A percentile compares a stretch with the other conserved stretches of the same genome.
Conservation (phyloP, 768 basidiomycete genomes). For the Panellus pusillus region DNA sequence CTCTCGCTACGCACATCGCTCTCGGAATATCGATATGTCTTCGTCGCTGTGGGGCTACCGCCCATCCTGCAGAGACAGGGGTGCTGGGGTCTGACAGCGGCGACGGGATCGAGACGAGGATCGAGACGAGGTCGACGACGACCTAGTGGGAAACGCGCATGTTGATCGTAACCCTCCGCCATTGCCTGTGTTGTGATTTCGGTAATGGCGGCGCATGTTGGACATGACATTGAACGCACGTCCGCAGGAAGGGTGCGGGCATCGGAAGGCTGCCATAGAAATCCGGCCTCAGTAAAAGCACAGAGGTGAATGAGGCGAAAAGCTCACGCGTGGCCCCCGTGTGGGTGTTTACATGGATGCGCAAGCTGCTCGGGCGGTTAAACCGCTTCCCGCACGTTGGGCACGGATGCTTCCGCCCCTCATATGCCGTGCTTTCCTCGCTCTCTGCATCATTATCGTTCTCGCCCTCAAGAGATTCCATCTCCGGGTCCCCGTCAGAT, state of each 20-base stretch:
- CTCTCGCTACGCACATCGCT: too few species aligned
- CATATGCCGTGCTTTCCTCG: background rate
- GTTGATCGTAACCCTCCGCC: too few species aligned
- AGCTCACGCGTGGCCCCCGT: conserved; percentile 65
- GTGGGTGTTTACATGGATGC: conserved; percentile 67
- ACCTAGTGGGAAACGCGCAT: too few species aligned
- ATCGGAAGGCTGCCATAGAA: background rate
- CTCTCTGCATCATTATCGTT: background rate
- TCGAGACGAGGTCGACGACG: too few species aligned
- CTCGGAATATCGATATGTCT: too few species aligned
- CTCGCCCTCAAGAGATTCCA: background rate
- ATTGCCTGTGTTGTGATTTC: background rate
- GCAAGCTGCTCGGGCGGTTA: conserved; percentile 65
- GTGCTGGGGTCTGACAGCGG: too few species aligned
- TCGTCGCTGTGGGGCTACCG: too few species aligned
- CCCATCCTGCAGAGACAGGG: too few species aligned
- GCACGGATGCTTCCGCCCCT: background rate
- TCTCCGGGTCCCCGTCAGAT: background rate
- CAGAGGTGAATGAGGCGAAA: background rate
- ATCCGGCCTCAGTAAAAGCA: background rate
- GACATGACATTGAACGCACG: conserved; percentile 15
- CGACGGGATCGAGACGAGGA: too few species aligned
- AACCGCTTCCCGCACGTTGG: conserved; percentile 31
- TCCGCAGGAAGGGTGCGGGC: conserved; percentile 3
- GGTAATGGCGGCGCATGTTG: conserved; percentile 12